A percentile compares a stretch with the other conserved stretches of the same genome.
Conservation (phyloP, 2,329 filamentous ascomycete genomes). For the Aspergillus persii region DNA sequence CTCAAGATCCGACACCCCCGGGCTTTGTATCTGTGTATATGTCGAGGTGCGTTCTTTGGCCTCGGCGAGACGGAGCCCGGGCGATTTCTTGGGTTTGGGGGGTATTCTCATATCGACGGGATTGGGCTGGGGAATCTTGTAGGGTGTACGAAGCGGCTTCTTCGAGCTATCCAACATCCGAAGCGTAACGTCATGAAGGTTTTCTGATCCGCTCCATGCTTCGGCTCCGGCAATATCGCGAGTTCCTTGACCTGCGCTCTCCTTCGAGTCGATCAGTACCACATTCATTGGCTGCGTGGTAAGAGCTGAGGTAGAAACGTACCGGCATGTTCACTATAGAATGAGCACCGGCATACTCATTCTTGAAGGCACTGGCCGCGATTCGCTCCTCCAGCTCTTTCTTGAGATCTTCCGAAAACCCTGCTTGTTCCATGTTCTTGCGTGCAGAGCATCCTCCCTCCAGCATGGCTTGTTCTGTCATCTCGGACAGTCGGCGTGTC, state of each 20-base stretch:
- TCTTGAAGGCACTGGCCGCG: slow-evolving; percentile 54
- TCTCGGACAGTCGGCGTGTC: slow-evolving; percentile 55
- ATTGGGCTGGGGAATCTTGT: slow-evolving; percentile 38
- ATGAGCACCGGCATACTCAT: slow-evolving; percentile 53
- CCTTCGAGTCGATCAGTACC: slow-evolving; percentile 24
- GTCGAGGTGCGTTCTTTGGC: slow-evolving; percentile 58
- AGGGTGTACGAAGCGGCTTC: slow-evolving; percentile 52
- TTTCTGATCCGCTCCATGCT: slow-evolving; percentile 78
- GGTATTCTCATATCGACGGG: slow-evolving; percentile 48
- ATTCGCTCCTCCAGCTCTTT: slow-evolving; percentile 58
- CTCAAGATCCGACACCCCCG: slow-evolving; percentile 67
- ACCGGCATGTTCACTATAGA: slow-evolving; percentile 54
- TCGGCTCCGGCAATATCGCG: slow-evolving; percentile 64
- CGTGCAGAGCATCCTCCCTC: slow-evolving; percentile 54
- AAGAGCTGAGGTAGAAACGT: slow-evolving; percentile 13
- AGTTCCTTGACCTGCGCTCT: slow-evolving; percentile 66
- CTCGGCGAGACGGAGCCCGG: slow-evolving; percentile 53
- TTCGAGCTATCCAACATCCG: slow-evolving; percentile 71
- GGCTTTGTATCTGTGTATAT: slow-evolving; percentile 54
- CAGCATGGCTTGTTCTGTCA: slow-evolving; percentile 60
- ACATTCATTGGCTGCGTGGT: neutral
- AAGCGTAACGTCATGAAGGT: slow-evolving; percentile 69
- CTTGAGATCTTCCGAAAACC: slow-evolving; percentile 62
- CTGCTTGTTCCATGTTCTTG: slow-evolving; percentile 59
- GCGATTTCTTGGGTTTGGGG: slow-evolving; percentile 42